phyloP scores from a whole-genome alignment of 2,329 filamentous ascomycete genomes.

The Basipetospora sp. region DNA sequence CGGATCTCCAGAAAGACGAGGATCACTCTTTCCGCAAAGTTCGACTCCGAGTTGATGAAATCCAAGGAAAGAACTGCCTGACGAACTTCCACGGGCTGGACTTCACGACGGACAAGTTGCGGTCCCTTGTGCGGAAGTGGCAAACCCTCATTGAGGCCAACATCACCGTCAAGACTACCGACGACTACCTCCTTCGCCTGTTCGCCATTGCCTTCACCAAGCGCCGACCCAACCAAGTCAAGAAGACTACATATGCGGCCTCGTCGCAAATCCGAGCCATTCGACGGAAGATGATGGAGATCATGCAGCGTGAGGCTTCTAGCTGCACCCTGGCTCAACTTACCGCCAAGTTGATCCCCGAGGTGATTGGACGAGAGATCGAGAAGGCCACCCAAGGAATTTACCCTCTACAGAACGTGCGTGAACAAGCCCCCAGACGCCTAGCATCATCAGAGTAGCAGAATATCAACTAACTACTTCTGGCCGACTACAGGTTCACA shows the following conservation, averaged over 20 bases:
- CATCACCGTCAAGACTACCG: conserved; percentile 98
- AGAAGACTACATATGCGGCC: conserved; percentile 98
- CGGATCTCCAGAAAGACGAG: conserved; percentile 98
- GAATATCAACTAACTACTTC: background rate
- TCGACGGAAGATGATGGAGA: conserved; percentile 99
- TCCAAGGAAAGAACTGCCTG: conserved; percentile 99
- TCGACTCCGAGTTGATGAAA: conserved; percentile 95
- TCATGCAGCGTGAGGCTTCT: conserved; percentile 90
- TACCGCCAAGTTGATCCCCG: conserved; percentile 95
- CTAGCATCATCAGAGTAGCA: background rate
- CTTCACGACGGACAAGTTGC: conserved; percentile 99
- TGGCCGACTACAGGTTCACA: conserved; percentile 60
- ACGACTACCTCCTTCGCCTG: conserved; percentile 97
- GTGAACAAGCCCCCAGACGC: conserved; percentile 18
- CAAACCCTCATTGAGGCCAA: conserved; percentile 99
- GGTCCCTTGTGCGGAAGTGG: conserved; percentile 98
- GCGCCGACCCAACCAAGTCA: conserved; percentile 97
- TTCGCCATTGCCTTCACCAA: conserved; percentile 99
- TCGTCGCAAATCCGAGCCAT: conserved; percentile 96
- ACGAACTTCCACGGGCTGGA: conserved; percentile 99
- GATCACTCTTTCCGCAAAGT: conserved; percentile 99
- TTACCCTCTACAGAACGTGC: conserved; percentile 97
- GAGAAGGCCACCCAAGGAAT: conserved; percentile 99
- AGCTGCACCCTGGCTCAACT: conserved; percentile 92
- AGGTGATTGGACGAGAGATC: conserved; percentile 98